Conservation (phyloP, 2,329 filamentous ascomycete genomes). For the Alternaria incomplexa region DNA sequence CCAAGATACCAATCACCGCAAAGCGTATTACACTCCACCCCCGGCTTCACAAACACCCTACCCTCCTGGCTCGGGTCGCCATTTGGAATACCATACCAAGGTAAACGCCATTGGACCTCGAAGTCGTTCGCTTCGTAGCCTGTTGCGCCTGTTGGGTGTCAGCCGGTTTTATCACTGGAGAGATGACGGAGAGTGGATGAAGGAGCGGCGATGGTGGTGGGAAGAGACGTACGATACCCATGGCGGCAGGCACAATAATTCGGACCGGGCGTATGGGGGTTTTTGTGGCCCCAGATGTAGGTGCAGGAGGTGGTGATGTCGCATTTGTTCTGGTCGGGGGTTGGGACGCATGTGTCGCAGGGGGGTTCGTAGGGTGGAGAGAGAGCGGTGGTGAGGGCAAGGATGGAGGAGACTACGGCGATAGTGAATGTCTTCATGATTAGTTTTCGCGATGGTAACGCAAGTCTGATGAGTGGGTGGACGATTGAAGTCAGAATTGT, state of each 20-base stretch:
- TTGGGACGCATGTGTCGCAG: not conserved
- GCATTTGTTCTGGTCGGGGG: conserved; percentile 41
- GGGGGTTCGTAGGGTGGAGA: not conserved
- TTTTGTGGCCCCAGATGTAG: conserved; percentile 11
- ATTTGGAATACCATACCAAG: not conserved
- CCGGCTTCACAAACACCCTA: conserved; percentile 26
- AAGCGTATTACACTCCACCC: conserved; percentile 19
- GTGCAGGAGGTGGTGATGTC: conserved; percentile 55
- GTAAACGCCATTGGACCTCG: not conserved
- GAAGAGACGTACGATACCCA: conserved; percentile 1
- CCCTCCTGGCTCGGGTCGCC: conserved; percentile 17
- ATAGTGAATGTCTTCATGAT: not conserved
- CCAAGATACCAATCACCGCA: conserved; percentile 22
- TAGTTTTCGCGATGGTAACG: rapidly evolving
- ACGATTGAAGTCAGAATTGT: not conserved
- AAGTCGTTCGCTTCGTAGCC: not conserved
- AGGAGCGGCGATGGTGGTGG: too few species aligned
- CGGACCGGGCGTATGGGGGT: not conserved
- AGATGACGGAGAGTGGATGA: too few species aligned
- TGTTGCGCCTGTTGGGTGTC: not conserved
- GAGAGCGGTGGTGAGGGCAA: not conserved
- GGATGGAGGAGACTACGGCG: not conserved
- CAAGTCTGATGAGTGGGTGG: not conserved
- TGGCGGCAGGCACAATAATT: conserved; percentile 3
- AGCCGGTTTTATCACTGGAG: not conserved